These are phyloP conservation scores for Trichophyton mentagrophytes DNA, from an alignment of 2,329 filamentous ascomycete species.

Conservation along the genomic window DNA sequence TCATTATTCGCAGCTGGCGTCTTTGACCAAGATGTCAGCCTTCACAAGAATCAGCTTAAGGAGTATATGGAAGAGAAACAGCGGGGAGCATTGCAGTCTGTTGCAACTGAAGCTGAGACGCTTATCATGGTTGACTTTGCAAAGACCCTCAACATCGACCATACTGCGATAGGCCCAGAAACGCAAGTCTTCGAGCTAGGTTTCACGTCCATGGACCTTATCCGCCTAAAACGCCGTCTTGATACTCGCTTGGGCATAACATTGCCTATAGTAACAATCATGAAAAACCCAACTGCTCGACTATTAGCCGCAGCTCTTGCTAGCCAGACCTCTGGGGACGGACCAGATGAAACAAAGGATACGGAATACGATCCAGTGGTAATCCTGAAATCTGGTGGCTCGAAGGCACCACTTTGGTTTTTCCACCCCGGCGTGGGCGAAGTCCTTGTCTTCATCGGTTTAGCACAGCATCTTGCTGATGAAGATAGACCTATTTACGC, in stretches of 20 bases:
- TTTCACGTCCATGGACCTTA: slow-evolving; percentile 15
- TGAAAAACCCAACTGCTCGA: not conserved
- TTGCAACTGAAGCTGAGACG: not conserved
- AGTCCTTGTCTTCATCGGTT: slow-evolving; percentile 27
- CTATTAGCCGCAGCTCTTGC: slow-evolving; percentile 11
- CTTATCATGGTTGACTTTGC: not conserved
- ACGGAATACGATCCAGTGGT: slow-evolving; percentile 26
- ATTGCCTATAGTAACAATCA: not conserved
- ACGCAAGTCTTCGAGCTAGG: slow-evolving; percentile 20
- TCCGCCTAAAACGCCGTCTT: not conserved
- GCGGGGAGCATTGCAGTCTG: not conserved
- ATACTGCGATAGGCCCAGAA: slow-evolving; percentile 12
- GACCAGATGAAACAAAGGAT: slow-evolving; percentile 7
- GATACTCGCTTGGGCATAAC: not conserved
- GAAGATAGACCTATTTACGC: slow-evolving; percentile 36
- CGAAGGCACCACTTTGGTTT: slow-evolving; percentile 23
- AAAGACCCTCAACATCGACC: slow-evolving; percentile 5
- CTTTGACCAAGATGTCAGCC: slow-evolving; percentile 11
- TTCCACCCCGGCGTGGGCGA: slow-evolving; percentile 31
- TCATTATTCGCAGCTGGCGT: slow-evolving; percentile 19
- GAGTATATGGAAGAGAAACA: not conserved
- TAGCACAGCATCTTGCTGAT: slow-evolving; percentile 20
- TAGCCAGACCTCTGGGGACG: slow-evolving; percentile 10
- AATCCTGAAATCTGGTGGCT: slow-evolving; percentile 17
- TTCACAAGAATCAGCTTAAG: not conserved